Percentiles rank a stretch among this genome's conserved stretches.
Evolutionary conservation across 306 rosid species (phyloP).

Genomic region (Arachis hypogaea): DNA sequence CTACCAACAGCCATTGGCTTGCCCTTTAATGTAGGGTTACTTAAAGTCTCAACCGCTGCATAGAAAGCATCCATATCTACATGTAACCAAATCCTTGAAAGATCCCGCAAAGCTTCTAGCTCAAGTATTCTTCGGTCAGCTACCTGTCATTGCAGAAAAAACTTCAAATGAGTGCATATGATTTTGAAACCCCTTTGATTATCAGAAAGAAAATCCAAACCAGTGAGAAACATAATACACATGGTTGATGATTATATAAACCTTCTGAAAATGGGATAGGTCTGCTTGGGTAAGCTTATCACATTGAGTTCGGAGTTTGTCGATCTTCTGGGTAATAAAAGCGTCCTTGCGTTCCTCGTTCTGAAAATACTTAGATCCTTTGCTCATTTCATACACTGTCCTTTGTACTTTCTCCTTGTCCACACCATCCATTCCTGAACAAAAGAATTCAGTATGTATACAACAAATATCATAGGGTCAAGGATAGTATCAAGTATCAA

Average conservation of each 20-base stretch:
- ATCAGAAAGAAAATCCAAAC: no score
- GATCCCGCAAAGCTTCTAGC: slow-evolving; percentile 76
- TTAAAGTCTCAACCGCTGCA: slow-evolving; percentile 93
- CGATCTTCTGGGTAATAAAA: slow-evolving; percentile 68
- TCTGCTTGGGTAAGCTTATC: slow-evolving; percentile 61
- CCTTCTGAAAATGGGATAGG: slow-evolving; percentile 63
- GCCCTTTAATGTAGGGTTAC: slow-evolving; percentile 67
- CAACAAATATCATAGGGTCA: neutral
- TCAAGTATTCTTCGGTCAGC: slow-evolving; percentile 72
- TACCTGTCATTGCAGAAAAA: slow-evolving; percentile 44
- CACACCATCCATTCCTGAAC: slow-evolving; percentile 90
- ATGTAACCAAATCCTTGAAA: slow-evolving; percentile 90
- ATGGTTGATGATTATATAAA: slow-evolving; percentile 22
- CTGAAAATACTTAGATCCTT: slow-evolving; percentile 89
- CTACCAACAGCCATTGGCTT: slow-evolving; percentile 94
- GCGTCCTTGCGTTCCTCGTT: slow-evolving; percentile 91
- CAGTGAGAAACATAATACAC: neutral
- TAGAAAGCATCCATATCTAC: slow-evolving; percentile 99
- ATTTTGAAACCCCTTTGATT: neutral
- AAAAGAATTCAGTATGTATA: neutral
- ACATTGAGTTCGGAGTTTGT: slow-evolving; percentile 60
- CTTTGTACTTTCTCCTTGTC: slow-evolving; percentile 92
- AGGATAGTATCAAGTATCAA: neutral
- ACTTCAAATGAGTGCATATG: neutral
- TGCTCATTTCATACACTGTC: slow-evolving; percentile 89